Evolutionary conservation across 805 yeast genomes (phyloP), one percentile per base, ranked within the genome.

Genomic region (Candida orba): DNA sequence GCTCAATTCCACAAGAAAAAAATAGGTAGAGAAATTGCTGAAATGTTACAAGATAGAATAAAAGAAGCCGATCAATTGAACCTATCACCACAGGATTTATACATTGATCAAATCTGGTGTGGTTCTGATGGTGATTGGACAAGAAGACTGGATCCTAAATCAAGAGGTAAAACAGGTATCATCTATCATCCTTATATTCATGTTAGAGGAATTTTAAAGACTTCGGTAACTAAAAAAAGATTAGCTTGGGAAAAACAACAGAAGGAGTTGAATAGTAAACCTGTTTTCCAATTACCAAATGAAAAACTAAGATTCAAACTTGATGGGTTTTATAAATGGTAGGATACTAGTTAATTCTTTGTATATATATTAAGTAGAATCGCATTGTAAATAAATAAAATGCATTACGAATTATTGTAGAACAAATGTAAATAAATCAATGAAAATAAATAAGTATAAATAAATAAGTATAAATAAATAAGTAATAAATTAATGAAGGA

Each of bases 141-240:
- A 25, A 81, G 78, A 62, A 75, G 93, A 61, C 64, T 79, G 9
- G 96, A 91, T 54, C 72, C 75, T 59, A 89, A 88, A 68, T 96
- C 93, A 51, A 80, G 98, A 68, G 96, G 96, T 51, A 78, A 96
- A 63, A 72, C 76, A 18, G 98, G 98, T 60, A 65, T 85, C 45
- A 74, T 84, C 40, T 74, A 72, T 29, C 93, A 86, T 57, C 79
- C 84, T 48, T 84, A 76, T 60, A 80, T 88, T 41, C 95, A 91
- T 63, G 78, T 90, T 29, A 79, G 83, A 66, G 85, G 86, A 37
- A 72, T 91, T 45, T 69, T 91, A 45, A 83, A 79, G 60, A 75
- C 87, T 5, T 72, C 76, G 37, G 78, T 76, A 51, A 84, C 95
- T 13, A 66, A 71, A 55, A 60, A 67, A 48, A 74, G 95, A 63